Evolutionary conservation across 2,329 filamentous ascomycete genomes (phyloP), one percentile per base, ranked within the genome.

Genomic region (Teratosphaeria nubilosa): DNA sequence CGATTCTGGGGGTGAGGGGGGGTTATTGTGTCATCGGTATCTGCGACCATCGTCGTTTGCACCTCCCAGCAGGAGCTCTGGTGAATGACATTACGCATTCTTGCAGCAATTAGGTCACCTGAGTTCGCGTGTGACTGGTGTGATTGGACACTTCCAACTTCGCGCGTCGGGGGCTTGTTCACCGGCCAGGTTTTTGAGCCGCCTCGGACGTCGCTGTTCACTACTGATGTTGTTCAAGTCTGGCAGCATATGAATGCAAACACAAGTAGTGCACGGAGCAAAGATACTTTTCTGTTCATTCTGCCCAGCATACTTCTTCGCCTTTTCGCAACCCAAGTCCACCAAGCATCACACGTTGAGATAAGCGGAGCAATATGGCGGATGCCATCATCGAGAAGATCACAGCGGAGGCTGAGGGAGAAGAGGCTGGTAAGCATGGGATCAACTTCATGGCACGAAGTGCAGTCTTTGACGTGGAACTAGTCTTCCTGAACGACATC

Each of bases 401-500:
- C 57, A 75, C 73, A 5, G 73, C 74, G 16, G 74, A 74, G 54
- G 73, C 74, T 20, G 73, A 71, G n/a, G 62, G 70, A 27, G 75
- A 77, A 61, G 71, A 72, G 30, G 74, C 72, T 59, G 69, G 72
- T 74, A 58, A 61, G 65, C 53, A 16, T 10, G 5, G 22, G 10
- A 34, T 41, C n/a, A 22, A 5, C 3, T 20, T 37, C 1, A 20
- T 7, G 27, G 51, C 51, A 30, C 7, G 7, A 54, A 24, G n/a
- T 6, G 13, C 11, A 54, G 14, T 32, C 16, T 27, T 34, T 30
- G 13, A 25, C 10, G 53, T 25, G 30, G 13, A 13, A 55, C 20
- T 30, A 69, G 76, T 70, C 56, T 79, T 79, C 62, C 71, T 80
- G 55, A 80, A 80, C 62, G 76, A 79, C 59, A 74, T 80, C 32